Base-by-base conservation (phyloP, 2,329 filamentous ascomycete species). In the Colletotrichum melonis region DNA sequence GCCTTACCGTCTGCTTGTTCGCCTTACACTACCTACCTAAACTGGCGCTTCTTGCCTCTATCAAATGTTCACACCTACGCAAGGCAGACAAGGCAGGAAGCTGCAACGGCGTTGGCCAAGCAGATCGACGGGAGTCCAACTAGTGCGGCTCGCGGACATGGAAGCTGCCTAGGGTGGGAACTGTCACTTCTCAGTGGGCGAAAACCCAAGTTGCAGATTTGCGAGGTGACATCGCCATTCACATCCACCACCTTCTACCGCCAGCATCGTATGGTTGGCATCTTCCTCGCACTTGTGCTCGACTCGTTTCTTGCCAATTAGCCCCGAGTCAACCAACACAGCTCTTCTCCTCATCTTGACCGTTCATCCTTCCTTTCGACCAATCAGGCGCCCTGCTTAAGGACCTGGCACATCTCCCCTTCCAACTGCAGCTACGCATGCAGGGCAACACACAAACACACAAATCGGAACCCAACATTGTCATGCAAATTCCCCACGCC, bases 381-480 rank as follows among this genome's bases (percentile, higher is more conserved):
- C 70, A 73, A 73, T 73, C 59, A 69, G 58, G 54, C 22, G 42
- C 5, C 28, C 7, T 14, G 30, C 5, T 32, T 26, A 9, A 14
- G 30, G 35, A 11, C 38, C 38, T 28, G 54, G 32, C 57, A 35
- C 66, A 56, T 72, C 22, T 59, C 14, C n/a, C 30, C 30, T 49
- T 73, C 59, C 70, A 73, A 60, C 59, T 69, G 62, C 62, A 54
- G 62, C 49, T 64, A 52, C 3, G 49, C 64, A 28, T 72, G 59
- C 69, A 69, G 69, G 69, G 66, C 66, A 64, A 68, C 9, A 56
- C 32, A 59, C 57, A 58, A 64, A 55, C 46, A 58, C 52, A 64
- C 70, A 64, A 69, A 72, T 64, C 54, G 42, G 59, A 59, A 46
- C 32, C 54, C 66, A n/a, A 46, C 54, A 72, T 64, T 54, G 52